Evolutionary conservation across 2,329 filamentous ascomycete species (phyloP), one percentile per base, ranked within the genome.

Genomic region (Westerdykella sp.): DNA sequence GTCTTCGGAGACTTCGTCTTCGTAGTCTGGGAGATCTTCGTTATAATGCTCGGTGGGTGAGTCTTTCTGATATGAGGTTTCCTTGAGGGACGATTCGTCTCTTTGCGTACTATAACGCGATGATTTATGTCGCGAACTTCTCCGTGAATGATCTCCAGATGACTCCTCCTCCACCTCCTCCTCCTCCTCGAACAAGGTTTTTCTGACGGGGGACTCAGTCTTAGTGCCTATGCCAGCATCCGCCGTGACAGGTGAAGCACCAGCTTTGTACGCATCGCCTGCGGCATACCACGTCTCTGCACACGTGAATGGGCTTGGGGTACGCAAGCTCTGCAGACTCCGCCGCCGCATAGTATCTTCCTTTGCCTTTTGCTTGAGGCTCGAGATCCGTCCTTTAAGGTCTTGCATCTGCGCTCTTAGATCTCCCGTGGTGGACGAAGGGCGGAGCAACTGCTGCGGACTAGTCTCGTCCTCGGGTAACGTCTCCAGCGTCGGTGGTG

Each of bases 361-460:
- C 15, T 85, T 79, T 0, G 87, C 85, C 55, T 87, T 83, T 49
- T 89, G 81, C 54, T 86, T 84, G 34, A 95, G 67, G 13, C 75
- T 84, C 1, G 87, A 90, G 30, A 95, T 89, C 57, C 88, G 87
- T 46, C 85, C 87, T 60, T 89, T 90, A 37, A 95, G 73, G 41
- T 85, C 87, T 43, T 85, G 82, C 78, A 95, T 87, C 62, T 95
- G 88, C 51, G 88, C 84, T 47, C 87, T 87, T 35, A 95, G 72
- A 57, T 81, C 79, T 7, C 83, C 80, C 59, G 83, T 76, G n/a
- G 81, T 81, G 1, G 87, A 91, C 12, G 81, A 75, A 2, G 85
- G 83, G 14, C 86, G 77, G 21, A 77, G 77, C 7, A 84, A 66
- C 25, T 28, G 25, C 1, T 43, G 56, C 28, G 54, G 52, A 13